Evolutionary conservation across 768 basidiomycete species (phyloP).

Genomic region (Galerina marginata): DNA sequence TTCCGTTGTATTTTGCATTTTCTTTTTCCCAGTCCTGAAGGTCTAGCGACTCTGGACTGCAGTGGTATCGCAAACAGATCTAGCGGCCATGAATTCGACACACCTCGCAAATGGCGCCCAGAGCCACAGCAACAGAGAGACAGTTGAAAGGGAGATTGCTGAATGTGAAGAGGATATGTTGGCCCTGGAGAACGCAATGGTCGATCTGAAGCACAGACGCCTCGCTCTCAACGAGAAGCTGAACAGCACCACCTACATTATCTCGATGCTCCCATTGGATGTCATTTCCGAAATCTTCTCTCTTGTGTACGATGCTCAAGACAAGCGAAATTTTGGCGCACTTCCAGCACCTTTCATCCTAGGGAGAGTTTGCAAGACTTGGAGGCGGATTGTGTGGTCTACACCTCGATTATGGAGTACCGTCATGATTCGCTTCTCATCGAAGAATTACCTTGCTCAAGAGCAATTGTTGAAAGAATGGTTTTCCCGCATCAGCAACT

Average conservation of each 20-base stretch:
- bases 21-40: too few species aligned
- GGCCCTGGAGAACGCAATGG: neutral
- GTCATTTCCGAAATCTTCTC: conserved; percentile 2
- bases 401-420: conserved; percentile 4
- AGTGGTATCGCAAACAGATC: neutral
- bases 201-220: neutral
- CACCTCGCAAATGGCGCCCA: neutral
- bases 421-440: neutral
- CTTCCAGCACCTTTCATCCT: neutral
- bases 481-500: neutral
- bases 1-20: too few species aligned
- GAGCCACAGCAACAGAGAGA: neutral
- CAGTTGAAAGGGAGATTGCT: conserved; percentile 1
- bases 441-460: neutral
- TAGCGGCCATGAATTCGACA: neutral
- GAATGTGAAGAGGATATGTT: neutral
- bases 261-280: neutral
- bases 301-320: neutral
- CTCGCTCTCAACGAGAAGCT: neutral
- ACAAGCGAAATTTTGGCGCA: neutral
- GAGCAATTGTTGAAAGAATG: conserved; percentile 3
- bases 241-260: neutral
- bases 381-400: neutral
- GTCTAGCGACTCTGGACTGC: too few species aligned
- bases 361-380: conserved; percentile 3